Conservation (phyloP, 78 protist species). For the Dictyostelium brefeldianum region DNA sequence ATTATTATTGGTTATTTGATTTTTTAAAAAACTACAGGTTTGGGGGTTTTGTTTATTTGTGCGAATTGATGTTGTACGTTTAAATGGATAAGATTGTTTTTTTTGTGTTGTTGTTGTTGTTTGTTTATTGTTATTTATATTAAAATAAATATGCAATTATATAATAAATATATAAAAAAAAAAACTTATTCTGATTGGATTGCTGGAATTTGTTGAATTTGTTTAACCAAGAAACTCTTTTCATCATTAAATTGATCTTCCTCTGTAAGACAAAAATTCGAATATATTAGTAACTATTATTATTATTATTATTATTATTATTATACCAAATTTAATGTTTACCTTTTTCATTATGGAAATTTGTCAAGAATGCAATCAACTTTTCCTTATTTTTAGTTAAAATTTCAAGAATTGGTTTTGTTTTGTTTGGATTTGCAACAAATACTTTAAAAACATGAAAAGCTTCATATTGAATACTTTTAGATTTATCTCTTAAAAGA, state of each 20-base stretch:
- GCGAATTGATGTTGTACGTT: not conserved
- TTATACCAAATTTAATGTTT: slow-evolving; percentile 41
- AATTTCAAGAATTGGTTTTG: slow-evolving; percentile 87
- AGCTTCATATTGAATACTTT: slow-evolving; percentile 97
- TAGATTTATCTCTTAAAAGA: slow-evolving; percentile 89
- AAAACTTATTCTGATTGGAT: slow-evolving; percentile 42
- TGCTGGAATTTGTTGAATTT: slow-evolving; percentile 79
- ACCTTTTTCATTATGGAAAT: slow-evolving; percentile 94
- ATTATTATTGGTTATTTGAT: not conserved
- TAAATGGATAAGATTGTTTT: not conserved
- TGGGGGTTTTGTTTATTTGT: not conserved
- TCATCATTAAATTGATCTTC: slow-evolving; percentile 97
- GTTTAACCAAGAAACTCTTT: slow-evolving; percentile 91
- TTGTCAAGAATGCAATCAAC: slow-evolving; percentile 90
- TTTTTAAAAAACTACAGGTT: slow-evolving; percentile 15
- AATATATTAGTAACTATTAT: not conserved
- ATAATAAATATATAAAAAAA: too few species aligned
- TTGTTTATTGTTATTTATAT: not conserved
- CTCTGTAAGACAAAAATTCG: slow-evolving; percentile 60
- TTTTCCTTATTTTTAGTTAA: slow-evolving; percentile 92
- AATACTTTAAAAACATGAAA: slow-evolving; percentile 99
- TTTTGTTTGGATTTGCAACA: slow-evolving; percentile 99
- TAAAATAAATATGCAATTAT: not conserved
- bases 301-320: slow-evolving; percentile 31
- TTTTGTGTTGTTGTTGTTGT: too few species aligned